Conservation (phyloP, 257 asterid genomes). For the Przewalskia tangutica region DNA sequence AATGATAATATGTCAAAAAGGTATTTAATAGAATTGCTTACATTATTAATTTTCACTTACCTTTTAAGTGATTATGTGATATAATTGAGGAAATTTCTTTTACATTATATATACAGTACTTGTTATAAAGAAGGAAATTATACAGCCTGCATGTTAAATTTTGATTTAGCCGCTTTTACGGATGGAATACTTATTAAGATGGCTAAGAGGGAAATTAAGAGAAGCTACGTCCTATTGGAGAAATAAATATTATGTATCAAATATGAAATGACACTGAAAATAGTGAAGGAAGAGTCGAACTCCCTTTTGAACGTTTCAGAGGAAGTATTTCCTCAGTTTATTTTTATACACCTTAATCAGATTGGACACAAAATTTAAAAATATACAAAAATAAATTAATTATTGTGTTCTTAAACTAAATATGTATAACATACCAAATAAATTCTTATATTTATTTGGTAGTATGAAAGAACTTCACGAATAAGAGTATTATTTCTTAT, state of each 20-base stretch:
- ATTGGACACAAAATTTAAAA: too few species aligned
- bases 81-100: neutral
- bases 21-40: neutral
- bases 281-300: neutral
- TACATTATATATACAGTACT: neutral
- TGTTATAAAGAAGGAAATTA: neutral
- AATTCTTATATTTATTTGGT: too few species aligned
- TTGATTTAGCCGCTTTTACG: neutral
- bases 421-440: too few species aligned
- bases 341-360: too few species aligned
- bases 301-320: neutral
- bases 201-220: neutral
- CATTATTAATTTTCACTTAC: too few species aligned
- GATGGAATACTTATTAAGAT: neutral
- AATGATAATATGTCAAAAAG: neutral
- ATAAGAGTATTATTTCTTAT: too few species aligned
- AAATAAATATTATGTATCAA: neutral
- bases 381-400: too few species aligned
- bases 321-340: too few species aligned
- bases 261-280: neutral
- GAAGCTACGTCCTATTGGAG: neutral
- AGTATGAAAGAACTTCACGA: too few species aligned
- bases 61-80: neutral
- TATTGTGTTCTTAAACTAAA: too few species aligned
- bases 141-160: neutral